phyloP scores from a whole-genome alignment of 768 basidiomycete genomes.

The Trametes punicea region DNA sequence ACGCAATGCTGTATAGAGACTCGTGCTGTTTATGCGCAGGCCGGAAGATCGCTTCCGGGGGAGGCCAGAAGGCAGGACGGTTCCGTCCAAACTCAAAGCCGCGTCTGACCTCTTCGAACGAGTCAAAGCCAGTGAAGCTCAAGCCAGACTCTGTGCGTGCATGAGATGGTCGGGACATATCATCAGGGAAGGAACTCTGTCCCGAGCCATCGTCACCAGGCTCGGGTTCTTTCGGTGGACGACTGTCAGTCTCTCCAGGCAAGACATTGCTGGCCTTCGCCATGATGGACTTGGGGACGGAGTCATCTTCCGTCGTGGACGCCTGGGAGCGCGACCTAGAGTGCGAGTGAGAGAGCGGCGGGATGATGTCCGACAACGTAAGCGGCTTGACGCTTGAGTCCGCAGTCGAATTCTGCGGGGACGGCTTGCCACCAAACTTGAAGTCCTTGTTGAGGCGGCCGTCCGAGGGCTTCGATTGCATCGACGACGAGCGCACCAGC shows the following conservation, averaged over 20 bases:
- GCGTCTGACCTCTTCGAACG: slow-evolving; percentile 75
- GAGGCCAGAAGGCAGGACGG: slow-evolving; percentile 66
- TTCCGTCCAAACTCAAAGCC: slow-evolving; percentile 70
- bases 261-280: slow-evolving; percentile 18
- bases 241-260: slow-evolving; percentile 30
- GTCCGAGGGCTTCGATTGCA: slow-evolving; percentile 48
- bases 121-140: slow-evolving; percentile 71
- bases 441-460: slow-evolving; percentile 70
- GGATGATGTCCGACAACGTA: slow-evolving; percentile 75
- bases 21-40: slow-evolving; percentile 46
- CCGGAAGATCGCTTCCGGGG: slow-evolving; percentile 32
- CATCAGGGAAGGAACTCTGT: slow-evolving; percentile 15
- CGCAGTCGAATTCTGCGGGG: slow-evolving; percentile 1
- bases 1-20: slow-evolving; percentile 70
- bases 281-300: slow-evolving; percentile 29
- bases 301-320: slow-evolving; percentile 35
- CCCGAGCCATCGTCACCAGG: slow-evolving; percentile 28
- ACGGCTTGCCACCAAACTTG: slow-evolving; percentile 62
- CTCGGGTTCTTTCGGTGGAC: slow-evolving; percentile 45
- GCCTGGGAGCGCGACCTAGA: slow-evolving; percentile 40
- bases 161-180: slow-evolving; percentile 24
- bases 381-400: slow-evolving; percentile 35
- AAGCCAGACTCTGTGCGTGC: slow-evolving; percentile 43
- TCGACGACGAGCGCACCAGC: slow-evolving; percentile 28
- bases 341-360: slow-evolving; percentile 52